These are phyloP conservation scores for Cladobotryum protrusum DNA, from an alignment of 2,329 filamentous ascomycete species.

Conservation along the genomic window DNA sequence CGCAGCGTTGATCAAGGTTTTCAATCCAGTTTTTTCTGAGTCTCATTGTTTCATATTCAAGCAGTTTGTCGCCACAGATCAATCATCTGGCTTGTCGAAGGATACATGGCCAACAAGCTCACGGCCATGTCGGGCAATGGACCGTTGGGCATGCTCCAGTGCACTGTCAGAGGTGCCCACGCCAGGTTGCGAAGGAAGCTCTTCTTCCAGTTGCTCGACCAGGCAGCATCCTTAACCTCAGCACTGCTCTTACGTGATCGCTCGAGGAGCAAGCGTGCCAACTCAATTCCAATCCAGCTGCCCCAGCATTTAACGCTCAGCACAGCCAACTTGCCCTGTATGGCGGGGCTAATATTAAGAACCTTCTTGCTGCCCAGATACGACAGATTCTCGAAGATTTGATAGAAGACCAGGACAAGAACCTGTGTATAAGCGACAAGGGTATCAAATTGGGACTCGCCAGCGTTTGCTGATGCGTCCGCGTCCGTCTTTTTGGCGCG, in stretches of 20 bases:
- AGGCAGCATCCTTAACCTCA: constrained; percentile 32
- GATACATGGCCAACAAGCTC: constrained; percentile 38
- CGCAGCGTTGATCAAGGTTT: too few species aligned
- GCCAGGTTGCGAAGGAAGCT: constrained; percentile 63
- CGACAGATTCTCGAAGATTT: constrained; percentile 75
- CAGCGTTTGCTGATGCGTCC: constrained; percentile 13
- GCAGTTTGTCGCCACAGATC: constrained; percentile 39
- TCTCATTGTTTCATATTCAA: not conserved
- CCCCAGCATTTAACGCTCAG: constrained; percentile 80
- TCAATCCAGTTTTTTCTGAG: too few species aligned
- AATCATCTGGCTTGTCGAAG: constrained; percentile 39
- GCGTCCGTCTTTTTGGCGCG: constrained; percentile 17
- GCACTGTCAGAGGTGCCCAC: constrained; percentile 76
- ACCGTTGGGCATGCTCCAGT: constrained; percentile 68
- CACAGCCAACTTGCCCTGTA: constrained; percentile 55
- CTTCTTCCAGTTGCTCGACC: constrained; percentile 52
- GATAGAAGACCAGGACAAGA: constrained; percentile 60
- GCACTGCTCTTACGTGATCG: constrained; percentile 33
- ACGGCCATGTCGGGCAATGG: constrained; percentile 36
- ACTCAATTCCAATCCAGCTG: constrained; percentile 68
- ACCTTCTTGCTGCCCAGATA: constrained; percentile 72
- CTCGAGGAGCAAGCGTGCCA: constrained; percentile 56
- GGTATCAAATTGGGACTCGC: constrained; percentile 33
- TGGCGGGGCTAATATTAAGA: constrained; percentile 50
- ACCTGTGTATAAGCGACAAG: constrained; percentile 63